Percentiles rank a stretch among this genome's conserved stretches.
Evolutionary conservation across 2,329 filamentous ascomycete species (phyloP).

Genomic region (Fusarium odoratissimum): DNA sequence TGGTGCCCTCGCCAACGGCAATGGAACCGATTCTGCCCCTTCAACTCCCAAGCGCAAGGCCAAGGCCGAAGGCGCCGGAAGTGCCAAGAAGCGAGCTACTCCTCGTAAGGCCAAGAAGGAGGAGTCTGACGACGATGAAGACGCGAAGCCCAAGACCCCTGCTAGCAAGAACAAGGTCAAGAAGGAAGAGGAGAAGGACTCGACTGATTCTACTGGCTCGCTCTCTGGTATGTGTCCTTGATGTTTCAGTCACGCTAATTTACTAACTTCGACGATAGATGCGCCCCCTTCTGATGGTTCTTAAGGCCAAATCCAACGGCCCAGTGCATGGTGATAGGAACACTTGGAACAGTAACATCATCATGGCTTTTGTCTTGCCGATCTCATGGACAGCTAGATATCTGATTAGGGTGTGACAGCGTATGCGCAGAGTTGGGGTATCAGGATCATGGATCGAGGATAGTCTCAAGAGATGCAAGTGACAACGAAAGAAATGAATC

Average conservation of each 20-base stretch:
- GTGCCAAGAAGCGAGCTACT: conserved; percentile 45
- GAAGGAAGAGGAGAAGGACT: conserved; percentile 36
- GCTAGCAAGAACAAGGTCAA: conserved; percentile 32
- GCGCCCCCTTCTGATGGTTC: conserved; percentile 28
- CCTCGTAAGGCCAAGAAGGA: conserved; percentile 44
- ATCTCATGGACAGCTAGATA: conserved; percentile 30
- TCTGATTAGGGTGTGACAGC: conserved; percentile 27
- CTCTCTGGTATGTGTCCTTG: conserved; percentile 33
- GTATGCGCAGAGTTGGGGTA: conserved; percentile 22
- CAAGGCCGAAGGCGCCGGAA: conserved; percentile 30
- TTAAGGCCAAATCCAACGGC: conserved; percentile 1
- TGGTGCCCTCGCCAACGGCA: conserved; percentile 8
- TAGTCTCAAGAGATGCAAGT: conserved; percentile 8
- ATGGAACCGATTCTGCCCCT: conserved; percentile 8
- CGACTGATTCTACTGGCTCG: conserved; percentile 20
- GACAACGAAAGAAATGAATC: background rate
- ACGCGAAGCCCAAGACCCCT: conserved; percentile 32
- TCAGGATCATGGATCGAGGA: conserved; percentile 12
- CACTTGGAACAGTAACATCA: background rate
- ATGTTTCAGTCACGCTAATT: background rate
- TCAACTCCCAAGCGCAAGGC: conserved; percentile 49
- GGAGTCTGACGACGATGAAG: conserved; percentile 41
- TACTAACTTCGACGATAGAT: conserved; percentile 21
- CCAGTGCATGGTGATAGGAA: background rate
- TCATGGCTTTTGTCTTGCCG: background rate